Evolutionary conservation across 306 rosid genomes (phyloP).

Genomic region (Vigna hirtella): DNA sequence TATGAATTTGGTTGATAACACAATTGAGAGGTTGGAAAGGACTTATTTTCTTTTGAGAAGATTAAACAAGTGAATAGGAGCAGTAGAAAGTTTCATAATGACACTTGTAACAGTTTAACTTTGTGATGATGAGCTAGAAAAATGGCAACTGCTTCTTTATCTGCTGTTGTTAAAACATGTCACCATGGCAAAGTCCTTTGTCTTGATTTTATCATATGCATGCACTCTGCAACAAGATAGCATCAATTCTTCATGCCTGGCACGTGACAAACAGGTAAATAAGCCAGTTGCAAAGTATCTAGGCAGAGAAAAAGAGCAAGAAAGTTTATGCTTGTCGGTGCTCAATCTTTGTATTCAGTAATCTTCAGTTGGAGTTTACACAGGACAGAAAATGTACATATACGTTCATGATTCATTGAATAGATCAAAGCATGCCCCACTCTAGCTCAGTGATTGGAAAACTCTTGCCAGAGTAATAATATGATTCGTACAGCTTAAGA

Average conservation of each 20-base stretch:
- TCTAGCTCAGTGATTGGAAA: constrained; percentile 20
- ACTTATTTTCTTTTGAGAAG: constrained; percentile 12
- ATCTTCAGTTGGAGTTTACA: neutral
- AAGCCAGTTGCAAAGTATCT: constrained; percentile 33
- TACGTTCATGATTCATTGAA: constrained; percentile 17
- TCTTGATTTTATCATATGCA: constrained; percentile 33
- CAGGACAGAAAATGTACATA: neutral
- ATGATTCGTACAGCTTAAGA: neutral
- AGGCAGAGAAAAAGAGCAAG: constrained; percentile 33
- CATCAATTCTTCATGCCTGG: constrained; percentile 39
- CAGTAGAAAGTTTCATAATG: constrained; percentile 17
- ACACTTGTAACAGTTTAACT: neutral
- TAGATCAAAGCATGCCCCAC: constrained; percentile 9
- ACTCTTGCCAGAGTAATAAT: constrained; percentile 12
- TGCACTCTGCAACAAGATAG: constrained; percentile 34
- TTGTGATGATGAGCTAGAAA: neutral
- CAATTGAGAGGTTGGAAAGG: constrained; percentile 11
- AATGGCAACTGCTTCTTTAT: constrained; percentile 1
- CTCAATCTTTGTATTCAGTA: constrained; percentile 36
- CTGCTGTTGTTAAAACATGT: constrained; percentile 27
- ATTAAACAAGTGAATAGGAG: constrained; percentile 7
- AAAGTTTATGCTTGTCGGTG: constrained; percentile 36
- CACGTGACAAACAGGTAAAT: constrained; percentile 33
- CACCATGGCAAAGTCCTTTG: constrained; percentile 26
- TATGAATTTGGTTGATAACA: constrained; percentile 22